A percentile compares a stretch with the other conserved stretches of the same genome.
Evolutionary conservation across 1,139 yeast genomes (phyloP).

Genomic region (Geotrichum klebahnii): DNA sequence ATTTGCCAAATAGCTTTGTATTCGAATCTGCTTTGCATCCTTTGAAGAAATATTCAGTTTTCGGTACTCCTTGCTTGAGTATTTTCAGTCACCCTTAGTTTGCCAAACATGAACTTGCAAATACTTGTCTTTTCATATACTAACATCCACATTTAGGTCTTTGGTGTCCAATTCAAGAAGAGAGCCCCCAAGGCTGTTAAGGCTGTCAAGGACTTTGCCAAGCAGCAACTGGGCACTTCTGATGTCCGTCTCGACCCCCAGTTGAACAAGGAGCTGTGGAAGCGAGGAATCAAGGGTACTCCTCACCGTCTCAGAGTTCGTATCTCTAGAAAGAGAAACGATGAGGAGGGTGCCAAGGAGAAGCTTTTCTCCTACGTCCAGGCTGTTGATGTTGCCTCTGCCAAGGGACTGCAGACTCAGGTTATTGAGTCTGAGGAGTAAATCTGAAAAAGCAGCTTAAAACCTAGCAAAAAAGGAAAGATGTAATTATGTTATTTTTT

Average conservation of each 20-base stretch:
- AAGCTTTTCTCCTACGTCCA: conserved; percentile 97
- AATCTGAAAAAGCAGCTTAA: not conserved
- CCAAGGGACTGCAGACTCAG: conserved; percentile 97
- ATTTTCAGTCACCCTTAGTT: not conserved
- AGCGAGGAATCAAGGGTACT: conserved; percentile 99
- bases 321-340: conserved; percentile 99
- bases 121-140: conserved; percentile 4
- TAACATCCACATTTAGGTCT: conserved; percentile 52
- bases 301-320: conserved; percentile 97
- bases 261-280: conserved; percentile 98
- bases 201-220: conserved; percentile 98
- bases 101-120: too few relatives aligned
- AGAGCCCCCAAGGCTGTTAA: conserved; percentile 99
- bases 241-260: conserved; percentile 99
- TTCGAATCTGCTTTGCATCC: not conserved
- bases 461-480: not conserved
- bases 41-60: not conserved
- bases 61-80: not conserved
- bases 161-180: conserved; percentile 98
- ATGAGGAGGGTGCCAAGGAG: conserved; percentile 99
- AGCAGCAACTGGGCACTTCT: conserved; percentile 97
- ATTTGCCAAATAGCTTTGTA: not conserved
- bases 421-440: conserved; percentile 68
- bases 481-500: conserved; percentile 6
- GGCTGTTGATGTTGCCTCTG: conserved; percentile 89